Percentiles rank a stretch among this genome's conserved stretches.
Conservation (phyloP, 495 filamentous ascomycete species). For the Penicillium arizonense region DNA sequence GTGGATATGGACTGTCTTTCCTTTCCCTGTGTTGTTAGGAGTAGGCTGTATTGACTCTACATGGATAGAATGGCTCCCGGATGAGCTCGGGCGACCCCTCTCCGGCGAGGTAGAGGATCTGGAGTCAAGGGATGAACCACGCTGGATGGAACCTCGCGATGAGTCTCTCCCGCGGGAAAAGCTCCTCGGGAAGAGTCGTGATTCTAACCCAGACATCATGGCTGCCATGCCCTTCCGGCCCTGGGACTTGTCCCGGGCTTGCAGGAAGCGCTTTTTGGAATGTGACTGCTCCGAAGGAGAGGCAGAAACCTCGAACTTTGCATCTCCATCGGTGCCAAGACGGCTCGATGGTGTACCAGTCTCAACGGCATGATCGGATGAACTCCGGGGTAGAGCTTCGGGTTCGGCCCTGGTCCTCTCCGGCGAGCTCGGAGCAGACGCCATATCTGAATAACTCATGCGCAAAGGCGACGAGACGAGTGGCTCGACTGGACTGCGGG, state of each 20-base stretch:
- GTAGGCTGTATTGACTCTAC: conserved; percentile 31
- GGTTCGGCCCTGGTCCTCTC: conserved; percentile 13
- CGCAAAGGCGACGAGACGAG: conserved; percentile 26
- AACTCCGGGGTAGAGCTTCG: conserved; percentile 16
- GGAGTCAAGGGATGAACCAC: conserved; percentile 55
- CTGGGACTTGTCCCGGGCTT: conserved; percentile 19
- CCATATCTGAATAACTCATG: conserved; percentile 19
- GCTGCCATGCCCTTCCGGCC: conserved; percentile 34
- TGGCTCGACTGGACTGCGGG: conserved; percentile 20
- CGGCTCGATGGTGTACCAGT: background rate
- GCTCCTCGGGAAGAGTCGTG: conserved; percentile 33
- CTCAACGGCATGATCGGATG: conserved; percentile 17
- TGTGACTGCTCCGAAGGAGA: conserved; percentile 5
- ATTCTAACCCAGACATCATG: conserved; percentile 41
- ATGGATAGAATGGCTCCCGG: conserved; percentile 43
- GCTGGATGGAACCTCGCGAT: conserved; percentile 45
- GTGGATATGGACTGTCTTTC: conserved; percentile 54
- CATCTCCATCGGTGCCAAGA: conserved; percentile 7
- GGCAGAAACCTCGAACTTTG: conserved; percentile 19
- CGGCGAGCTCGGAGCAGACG: conserved; percentile 24
- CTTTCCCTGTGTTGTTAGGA: conserved; percentile 44
- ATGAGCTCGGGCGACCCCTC: conserved; percentile 57
- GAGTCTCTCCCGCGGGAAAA: conserved; percentile 40
- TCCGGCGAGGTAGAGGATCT: conserved; percentile 54
- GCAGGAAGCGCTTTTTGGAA: conserved; percentile 14